Conservation (phyloP, 2,329 filamentous ascomycete species). For the Akanthomyces muscarius region DNA sequence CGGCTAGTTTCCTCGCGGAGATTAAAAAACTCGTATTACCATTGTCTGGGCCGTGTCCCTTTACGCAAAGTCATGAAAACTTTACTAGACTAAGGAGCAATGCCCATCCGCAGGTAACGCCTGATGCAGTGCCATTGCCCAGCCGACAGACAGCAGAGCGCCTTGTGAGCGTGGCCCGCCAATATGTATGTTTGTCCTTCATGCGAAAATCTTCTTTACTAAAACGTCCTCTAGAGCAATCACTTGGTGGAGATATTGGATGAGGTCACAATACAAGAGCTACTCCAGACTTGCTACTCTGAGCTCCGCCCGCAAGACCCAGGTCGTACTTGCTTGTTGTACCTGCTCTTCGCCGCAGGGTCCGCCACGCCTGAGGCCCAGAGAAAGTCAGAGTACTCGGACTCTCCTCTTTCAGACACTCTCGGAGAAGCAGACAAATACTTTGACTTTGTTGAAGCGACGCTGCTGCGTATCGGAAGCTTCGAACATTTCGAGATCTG, state of each 20-base stretch:
- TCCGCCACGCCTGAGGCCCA: neutral
- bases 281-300: constrained; percentile 50
- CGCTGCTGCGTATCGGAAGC: constrained; percentile 42
- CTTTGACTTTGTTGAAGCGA: constrained; percentile 54
- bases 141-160: constrained; percentile 50
- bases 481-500: constrained; percentile 62
- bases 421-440: constrained; percentile 58
- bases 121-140: constrained; percentile 51
- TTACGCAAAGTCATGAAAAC: constrained; percentile 50
- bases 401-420: constrained; percentile 28
- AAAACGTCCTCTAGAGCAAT: constrained; percentile 42
- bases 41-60: constrained; percentile 49
- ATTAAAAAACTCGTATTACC: constrained; percentile 58
- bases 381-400: neutral
- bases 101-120: constrained; percentile 40
- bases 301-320: constrained; percentile 48
- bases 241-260: constrained; percentile 60
- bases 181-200: neutral
- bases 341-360: constrained; percentile 60
- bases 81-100: constrained; percentile 18
- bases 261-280: constrained; percentile 43
- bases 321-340: constrained; percentile 55
- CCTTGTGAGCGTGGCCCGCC: constrained; percentile 18
- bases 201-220: neutral
- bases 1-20: constrained; percentile 56